Conservation (phyloP, 352 stramenopile genomes). For the Pythium dissimile region DNA sequence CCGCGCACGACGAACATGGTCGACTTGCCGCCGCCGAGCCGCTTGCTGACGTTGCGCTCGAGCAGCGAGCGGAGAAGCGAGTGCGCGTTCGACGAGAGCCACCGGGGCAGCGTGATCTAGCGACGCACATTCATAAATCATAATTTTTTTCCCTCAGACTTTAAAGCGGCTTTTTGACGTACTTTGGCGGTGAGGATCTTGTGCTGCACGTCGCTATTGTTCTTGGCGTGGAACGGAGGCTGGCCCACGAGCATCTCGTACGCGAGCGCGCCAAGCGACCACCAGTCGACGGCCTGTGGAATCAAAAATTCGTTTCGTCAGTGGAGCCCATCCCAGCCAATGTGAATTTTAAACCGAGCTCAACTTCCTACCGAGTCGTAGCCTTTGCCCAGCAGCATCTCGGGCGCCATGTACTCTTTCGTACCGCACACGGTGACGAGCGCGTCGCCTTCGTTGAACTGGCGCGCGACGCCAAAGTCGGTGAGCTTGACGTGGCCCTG, state of each 20-base stretch:
- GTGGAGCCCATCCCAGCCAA: background rate
- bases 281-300: constrained; percentile 75
- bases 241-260: constrained; percentile 81
- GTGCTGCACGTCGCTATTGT: constrained; percentile 60
- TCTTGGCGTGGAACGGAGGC: constrained; percentile 72
- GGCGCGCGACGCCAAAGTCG: constrained; percentile 89
- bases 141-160: constrained; percentile 26
- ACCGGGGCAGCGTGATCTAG: constrained; percentile 68
- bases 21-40: constrained; percentile 91
- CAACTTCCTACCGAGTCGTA: constrained; percentile 56
- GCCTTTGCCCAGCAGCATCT: constrained; percentile 82
- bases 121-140: background rate
- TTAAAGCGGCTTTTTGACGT: background rate
- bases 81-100: constrained; percentile 84
- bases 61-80: constrained; percentile 95
- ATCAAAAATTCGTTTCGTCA: background rate
- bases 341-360: background rate
- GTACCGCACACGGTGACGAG: constrained; percentile 76
- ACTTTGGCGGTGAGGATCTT: constrained; percentile 68
- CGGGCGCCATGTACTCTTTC: constrained; percentile 86
- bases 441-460: constrained; percentile 65
- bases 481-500: constrained; percentile 89
- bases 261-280: constrained; percentile 74
- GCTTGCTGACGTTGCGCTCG: constrained; percentile 94
- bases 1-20: constrained; percentile 98